Percentiles rank a stretch among this genome's conserved stretches.
phyloP scores from a whole-genome alignment of 2,329 filamentous ascomycete species.

The Nemania sp. region DNA sequence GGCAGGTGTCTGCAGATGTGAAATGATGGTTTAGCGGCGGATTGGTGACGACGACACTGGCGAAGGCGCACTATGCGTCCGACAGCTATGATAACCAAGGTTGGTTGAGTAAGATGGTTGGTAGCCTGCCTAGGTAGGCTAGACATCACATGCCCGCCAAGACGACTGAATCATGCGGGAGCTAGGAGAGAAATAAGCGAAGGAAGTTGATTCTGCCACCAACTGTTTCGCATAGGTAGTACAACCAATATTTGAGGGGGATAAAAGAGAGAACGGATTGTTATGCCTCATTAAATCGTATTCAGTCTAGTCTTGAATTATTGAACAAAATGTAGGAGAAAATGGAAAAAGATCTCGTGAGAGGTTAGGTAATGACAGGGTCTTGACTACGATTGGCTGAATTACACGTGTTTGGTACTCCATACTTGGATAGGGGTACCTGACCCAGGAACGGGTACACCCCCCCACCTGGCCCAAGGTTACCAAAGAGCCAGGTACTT shows the following conservation, averaged over 20 bases:
- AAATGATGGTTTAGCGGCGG: constrained; percentile 1
- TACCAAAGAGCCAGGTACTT: too few species aligned
- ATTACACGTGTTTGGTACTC: neutral
- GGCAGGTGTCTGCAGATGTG: neutral
- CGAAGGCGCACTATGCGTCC: neutral
- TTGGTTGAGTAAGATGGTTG: neutral
- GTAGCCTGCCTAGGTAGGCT: neutral
- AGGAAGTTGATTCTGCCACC: neutral
- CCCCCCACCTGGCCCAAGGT: too few species aligned
- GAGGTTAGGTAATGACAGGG: constrained; percentile 5
- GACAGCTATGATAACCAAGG: neutral
- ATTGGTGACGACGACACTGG: neutral
- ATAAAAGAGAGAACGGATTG: constrained; percentile 8
- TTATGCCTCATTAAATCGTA: constrained; percentile 5
- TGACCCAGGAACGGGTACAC: neutral
- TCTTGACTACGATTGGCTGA: constrained; percentile 13
- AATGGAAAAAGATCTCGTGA: constrained; percentile 10
- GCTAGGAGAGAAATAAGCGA: constrained; percentile 11
- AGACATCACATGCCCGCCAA: constrained; percentile 29
- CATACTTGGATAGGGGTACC: neutral
- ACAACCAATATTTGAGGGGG: neutral
- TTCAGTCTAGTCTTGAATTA: constrained; percentile 5
- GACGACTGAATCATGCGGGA: constrained; percentile 18
- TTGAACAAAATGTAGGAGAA: constrained; percentile 13
- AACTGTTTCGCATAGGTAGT: neutral